Conservation (phyloP, 192 early-diverging fungal genomes). For the Coemansia sp. region DNA sequence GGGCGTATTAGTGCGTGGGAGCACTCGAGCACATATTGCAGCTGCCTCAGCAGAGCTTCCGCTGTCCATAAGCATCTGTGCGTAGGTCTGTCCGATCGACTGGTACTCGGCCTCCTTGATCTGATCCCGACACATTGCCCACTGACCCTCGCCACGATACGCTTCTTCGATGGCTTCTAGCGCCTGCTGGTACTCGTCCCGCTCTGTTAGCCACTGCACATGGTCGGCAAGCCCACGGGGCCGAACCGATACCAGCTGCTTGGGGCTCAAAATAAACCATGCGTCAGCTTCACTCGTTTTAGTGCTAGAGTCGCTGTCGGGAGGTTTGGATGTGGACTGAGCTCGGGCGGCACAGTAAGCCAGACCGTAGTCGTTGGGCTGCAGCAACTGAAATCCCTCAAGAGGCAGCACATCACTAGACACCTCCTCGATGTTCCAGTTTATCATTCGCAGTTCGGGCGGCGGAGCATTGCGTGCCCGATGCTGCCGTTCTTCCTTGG, state of each 20-base stretch:
- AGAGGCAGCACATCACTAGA: constrained; percentile 87
- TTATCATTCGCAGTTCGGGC: constrained; percentile 90
- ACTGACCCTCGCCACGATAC: constrained; percentile 55
- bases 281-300: constrained; percentile 59
- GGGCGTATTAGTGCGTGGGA: constrained; percentile 50
- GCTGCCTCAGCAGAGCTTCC: constrained; percentile 72
- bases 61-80: constrained; percentile 70
- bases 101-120: constrained; percentile 60
- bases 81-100: constrained; percentile 79
- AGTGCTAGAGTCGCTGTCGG: not conserved
- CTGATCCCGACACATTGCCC: constrained; percentile 37
- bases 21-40: constrained; percentile 66
- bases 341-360: constrained; percentile 55
- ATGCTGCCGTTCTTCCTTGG: constrained; percentile 18
- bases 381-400: constrained; percentile 79
- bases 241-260: constrained; percentile 86
- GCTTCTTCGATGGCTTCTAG: constrained; percentile 64
- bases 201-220: constrained; percentile 88
- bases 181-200: constrained; percentile 77
- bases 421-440: constrained; percentile 75
- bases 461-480: constrained; percentile 56
- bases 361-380: constrained; percentile 92
- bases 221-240: constrained; percentile 91
- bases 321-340: not conserved
- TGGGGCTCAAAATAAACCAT: constrained; percentile 92